Evolutionary conservation across 1,139 yeast species (phyloP), one percentile per base, ranked within the genome.

Genomic region (Hemisphaericaspora lyxosophila): DNA sequence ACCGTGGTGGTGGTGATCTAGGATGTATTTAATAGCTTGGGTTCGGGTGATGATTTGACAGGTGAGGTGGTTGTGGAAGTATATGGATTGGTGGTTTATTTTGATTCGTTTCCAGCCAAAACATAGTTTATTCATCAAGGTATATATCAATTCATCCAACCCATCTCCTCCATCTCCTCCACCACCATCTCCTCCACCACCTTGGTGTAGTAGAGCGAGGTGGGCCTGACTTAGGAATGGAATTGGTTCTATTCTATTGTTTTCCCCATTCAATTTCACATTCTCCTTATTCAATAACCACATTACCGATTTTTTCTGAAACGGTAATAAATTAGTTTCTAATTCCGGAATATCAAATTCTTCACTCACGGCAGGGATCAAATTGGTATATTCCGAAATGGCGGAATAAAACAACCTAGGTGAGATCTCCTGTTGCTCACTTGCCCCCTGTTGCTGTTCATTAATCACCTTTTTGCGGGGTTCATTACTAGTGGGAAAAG

Each of bases 271-370:
- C 40, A 75, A 67, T 5, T 42, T 38, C n/a, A 71, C 73, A 23
- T 82, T 76, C 53, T 86, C 95, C 44, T 70, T 71, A 0, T 61
- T 47, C 5, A 86, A 55, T 47, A 83, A 63, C 95, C 95, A 86
- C 18, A 67, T 57, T 0, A 86, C 75, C 0, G 92, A 73, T 36
- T 74, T 77, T 5, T 70, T 63, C 52, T 86, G 95, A 46, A 82
- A 86, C 5, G 67, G 66, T 16, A 82, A 55, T 9, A 82, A 59
- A 5, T 63, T 60, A 0, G 82, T 70, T 19, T 66, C 71, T 13
- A 82, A 57, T 29, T 72, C 79, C 0, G 80, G 75, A n/a, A 73
- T 52, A 22, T 67, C 68, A 40, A 64, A 57, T 7, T 40, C 46
- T 4, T 46, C 46, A 2, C 45, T 47, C 3, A 52, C 46, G 0